Conservation (phyloP, 176 grass and related monocot genomes). For the Rhynchospora pubera region DNA sequence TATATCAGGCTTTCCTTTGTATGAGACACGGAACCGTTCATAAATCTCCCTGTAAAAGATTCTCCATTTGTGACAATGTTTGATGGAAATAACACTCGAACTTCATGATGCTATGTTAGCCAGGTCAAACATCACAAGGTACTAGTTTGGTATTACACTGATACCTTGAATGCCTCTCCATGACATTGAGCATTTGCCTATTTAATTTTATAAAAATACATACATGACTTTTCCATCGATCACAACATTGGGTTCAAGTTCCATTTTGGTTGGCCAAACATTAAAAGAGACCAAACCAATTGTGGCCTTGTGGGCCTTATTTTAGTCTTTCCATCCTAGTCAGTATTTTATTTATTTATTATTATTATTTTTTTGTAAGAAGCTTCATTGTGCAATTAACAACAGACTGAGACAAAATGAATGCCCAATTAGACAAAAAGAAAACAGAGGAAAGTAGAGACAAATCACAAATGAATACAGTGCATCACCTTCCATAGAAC, state of each 20-base stretch:
- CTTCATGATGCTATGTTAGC: not conserved
- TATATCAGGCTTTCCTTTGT: slow-evolving; percentile 62
- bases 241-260: not conserved
- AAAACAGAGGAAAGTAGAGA: not conserved
- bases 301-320: not conserved
- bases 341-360: not conserved
- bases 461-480: not conserved
- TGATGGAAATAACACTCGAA: not conserved
- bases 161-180: not conserved
- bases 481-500: slow-evolving; percentile 65
- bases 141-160: not conserved
- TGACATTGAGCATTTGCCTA: not conserved
- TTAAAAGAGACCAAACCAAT: not conserved
- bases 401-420: not conserved
- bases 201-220: not conserved
- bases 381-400: not conserved
- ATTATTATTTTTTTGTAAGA: not conserved
- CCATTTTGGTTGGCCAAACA: not conserved
- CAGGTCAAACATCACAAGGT: not conserved
- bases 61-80: not conserved
- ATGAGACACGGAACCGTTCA: slow-evolving; percentile 39
- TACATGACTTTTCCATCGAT: not conserved
- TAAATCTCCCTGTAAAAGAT: slow-evolving; percentile 55
- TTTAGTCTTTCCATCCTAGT: not conserved
- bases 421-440: not conserved